A percentile compares a stretch with the other conserved stretches of the same genome.
phyloP scores from a whole-genome alignment of 345 rosid genomes.

The Lenwebbia sp. region DNA sequence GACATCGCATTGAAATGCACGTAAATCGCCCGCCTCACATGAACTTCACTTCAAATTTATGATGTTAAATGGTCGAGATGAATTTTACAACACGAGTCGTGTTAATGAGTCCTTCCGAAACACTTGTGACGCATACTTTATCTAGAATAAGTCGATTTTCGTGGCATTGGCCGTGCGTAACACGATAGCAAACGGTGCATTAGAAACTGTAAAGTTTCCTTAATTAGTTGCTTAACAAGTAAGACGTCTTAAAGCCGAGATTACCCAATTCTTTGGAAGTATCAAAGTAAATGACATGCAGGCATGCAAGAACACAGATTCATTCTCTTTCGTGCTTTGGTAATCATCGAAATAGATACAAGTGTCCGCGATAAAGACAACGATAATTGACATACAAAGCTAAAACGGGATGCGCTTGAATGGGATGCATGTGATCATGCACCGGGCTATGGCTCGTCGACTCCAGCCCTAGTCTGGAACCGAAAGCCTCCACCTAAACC shows the following conservation, averaged over 20 bases:
- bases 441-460: neutral
- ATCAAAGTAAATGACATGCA: neutral
- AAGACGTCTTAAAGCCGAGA: neutral
- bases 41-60: neutral
- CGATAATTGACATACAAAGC: neutral
- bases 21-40: neutral
- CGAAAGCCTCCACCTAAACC: neutral
- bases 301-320: neutral
- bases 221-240: neutral
- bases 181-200: neutral
- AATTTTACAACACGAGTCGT: no score
- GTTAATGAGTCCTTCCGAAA: neutral
- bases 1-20: neutral
- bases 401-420: neutral
- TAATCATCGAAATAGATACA: neutral
- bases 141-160: neutral
- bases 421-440: neutral
- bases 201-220: neutral
- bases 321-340: neutral
- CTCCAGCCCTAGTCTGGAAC: neutral
- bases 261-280: neutral
- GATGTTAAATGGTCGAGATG: neutral
- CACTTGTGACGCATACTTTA: neutral
- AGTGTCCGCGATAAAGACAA: neutral
- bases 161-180: fast-evolving